Percentiles rank a stretch among this genome's conserved stretches.
These are phyloP conservation scores for Triangularia verruculosa DNA, from an alignment of 2,329 filamentous ascomycete genomes.

Conservation along the genomic window DNA sequence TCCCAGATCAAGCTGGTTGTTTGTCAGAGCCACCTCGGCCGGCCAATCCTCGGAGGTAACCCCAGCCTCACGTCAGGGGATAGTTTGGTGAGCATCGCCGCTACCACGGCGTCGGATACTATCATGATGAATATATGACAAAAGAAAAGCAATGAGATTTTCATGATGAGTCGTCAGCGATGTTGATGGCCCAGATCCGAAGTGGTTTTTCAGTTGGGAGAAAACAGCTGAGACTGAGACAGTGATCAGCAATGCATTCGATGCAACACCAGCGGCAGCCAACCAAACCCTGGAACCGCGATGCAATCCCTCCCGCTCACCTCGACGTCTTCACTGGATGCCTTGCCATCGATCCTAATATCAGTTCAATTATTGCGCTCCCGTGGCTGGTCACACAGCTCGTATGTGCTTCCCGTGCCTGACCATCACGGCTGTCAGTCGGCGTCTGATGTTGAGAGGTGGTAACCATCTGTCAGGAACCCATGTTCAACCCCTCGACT, in stretches of 20 bases:
- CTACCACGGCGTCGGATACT: not conserved
- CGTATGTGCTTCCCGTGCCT: not conserved
- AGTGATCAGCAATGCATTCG: slow-evolving; percentile 3
- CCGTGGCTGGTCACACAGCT: not conserved
- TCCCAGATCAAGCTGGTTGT: not conserved
- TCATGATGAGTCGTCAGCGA: not conserved
- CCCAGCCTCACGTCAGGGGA: not conserved
- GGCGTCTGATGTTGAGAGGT: not conserved
- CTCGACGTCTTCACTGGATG: not conserved
- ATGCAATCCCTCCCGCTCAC: not conserved
- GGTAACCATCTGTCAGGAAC: not conserved
- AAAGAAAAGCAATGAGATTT: not conserved
- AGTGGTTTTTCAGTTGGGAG: not conserved
- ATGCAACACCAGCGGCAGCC: not conserved
- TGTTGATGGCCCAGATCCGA: not conserved
- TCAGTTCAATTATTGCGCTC: not conserved
- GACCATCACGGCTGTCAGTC: not conserved
- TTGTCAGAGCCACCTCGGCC: not conserved
- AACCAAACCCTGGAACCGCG: not conserved
- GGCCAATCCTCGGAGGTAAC: not conserved
- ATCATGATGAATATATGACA: not conserved
- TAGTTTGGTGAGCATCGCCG: not conserved
- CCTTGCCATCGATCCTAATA: not conserved
- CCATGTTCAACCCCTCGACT: not conserved
- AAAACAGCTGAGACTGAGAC: slow-evolving; percentile 7